Evolutionary conservation across 768 basidiomycete genomes (phyloP), one percentile per base, ranked within the genome.

Genomic region (Coprinopsis cinerea): DNA sequence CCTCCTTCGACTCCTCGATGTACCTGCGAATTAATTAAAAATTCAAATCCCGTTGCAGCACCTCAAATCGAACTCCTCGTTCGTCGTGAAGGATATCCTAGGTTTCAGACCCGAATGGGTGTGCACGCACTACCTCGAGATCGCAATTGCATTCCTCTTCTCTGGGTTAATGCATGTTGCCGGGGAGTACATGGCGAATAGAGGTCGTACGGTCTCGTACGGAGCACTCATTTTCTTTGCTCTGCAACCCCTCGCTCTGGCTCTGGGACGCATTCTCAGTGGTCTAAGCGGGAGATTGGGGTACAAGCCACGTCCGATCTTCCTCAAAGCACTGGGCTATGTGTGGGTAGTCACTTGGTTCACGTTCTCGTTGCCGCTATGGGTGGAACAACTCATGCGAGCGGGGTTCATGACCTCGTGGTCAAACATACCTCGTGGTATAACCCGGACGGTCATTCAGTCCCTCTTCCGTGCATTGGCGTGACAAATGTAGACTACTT

Each of bases 321-420:
- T 20, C 13, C 9, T 10, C 7, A 39, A 26, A 41, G 44, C 47
- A 14, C 20, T 46, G 6, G 15, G 56, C 3, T 53, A 55, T 27
- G 18, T 40, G 11, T 57, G 55, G 55, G 53, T 50, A 4, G 4
- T 52, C 7, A 24, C 22, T 28, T 57, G 55, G 55, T 54, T 54
- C 22, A 30, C 48, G 17, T 13, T 32, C 6, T 41, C 50, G n/a
- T 11, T 41, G 13, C 49, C 43, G 4, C 24, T 49, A 2, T 52
- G 53, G 39, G 35, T 52, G 25, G 44, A 57, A 28, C 55, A 53
- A 6, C 35, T 57, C 25, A 28, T 52, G 6, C 35, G 44, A 20
- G 39, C 47, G 6, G 53, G 53, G 2, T 37, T 52, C 34, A 30
- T 51, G 24, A 43, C 42, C 25, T 5, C 42, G 10, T 17, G 5